Evolutionary conservation across 352 stramenopile genomes (phyloP).

Genomic region (Hyphochytrium catenoides): DNA sequence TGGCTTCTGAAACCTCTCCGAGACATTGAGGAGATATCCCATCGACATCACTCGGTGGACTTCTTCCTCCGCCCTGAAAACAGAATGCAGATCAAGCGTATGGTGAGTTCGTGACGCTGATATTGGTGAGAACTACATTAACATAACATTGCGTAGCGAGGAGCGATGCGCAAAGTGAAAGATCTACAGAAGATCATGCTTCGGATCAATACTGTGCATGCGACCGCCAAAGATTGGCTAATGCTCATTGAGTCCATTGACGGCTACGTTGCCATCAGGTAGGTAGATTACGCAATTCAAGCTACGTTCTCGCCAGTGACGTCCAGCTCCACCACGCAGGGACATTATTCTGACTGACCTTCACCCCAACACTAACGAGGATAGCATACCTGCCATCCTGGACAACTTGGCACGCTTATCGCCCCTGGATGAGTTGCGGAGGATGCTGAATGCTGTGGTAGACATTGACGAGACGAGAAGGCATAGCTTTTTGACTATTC

Average conservation of each 20-base stretch:
- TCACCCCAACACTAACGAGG: too few relatives aligned
- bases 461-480: constrained; percentile 45
- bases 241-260: constrained; percentile 24
- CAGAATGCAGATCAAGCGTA: constrained; percentile 23
- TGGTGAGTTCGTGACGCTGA: too few relatives aligned
- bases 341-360: too few relatives aligned
- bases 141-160: constrained; percentile 12
- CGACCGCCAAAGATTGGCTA: constrained; percentile 27
- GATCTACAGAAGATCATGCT: constrained; percentile 18
- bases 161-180: constrained; percentile 28
- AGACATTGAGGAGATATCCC: constrained; percentile 16
- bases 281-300: constrained; percentile 7
- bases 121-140: too few relatives aligned
- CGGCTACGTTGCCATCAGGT: constrained; percentile 32
- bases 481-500: constrained; percentile 30
- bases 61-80: constrained; percentile 26
- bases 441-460: constrained; percentile 50
- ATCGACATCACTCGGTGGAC: constrained; percentile 23
- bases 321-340: too few relatives aligned
- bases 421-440: constrained; percentile 21
- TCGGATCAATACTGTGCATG: constrained; percentile 5
- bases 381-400: too few relatives aligned
- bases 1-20: constrained; percentile 54
- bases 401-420: constrained; percentile 2
- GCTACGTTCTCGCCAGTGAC: not conserved